Evolutionary conservation across 768 basidiomycete genomes (phyloP).

Genomic region (Pulveroboletus sp.): DNA sequence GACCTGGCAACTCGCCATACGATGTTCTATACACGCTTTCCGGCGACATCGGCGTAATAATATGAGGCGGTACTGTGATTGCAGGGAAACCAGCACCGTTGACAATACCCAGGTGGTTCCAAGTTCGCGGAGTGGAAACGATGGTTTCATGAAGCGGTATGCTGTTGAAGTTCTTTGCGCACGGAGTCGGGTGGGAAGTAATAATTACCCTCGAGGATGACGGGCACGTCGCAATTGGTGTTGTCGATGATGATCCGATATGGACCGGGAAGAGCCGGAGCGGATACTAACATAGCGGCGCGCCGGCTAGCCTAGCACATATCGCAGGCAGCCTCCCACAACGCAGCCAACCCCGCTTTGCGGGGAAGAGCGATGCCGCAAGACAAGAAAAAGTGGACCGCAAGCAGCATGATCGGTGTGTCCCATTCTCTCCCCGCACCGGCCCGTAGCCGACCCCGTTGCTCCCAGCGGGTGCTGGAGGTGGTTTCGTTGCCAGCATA

Average conservation of each 20-base stretch:
- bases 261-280: slow-evolving; percentile 20
- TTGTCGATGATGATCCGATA: slow-evolving; percentile 39
- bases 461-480: slow-evolving; percentile 81
- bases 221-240: slow-evolving; percentile 54
- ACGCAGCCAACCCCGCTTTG: slow-evolving; percentile 41
- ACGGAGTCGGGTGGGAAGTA: slow-evolving; percentile 67
- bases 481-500: slow-evolving; percentile 87
- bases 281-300: not conserved
- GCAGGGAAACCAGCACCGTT: not conserved
- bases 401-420: slow-evolving; percentile 81
- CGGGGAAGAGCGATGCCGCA: slow-evolving; percentile 67
- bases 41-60: slow-evolving; percentile 53
- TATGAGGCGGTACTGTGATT: slow-evolving; percentile 55
- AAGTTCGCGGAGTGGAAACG: not conserved
- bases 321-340: not conserved
- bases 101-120: slow-evolving; percentile 55
- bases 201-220: slow-evolving; percentile 62
- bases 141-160: not conserved
- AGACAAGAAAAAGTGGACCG: slow-evolving; percentile 59
- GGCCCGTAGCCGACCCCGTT: not conserved
- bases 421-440: not conserved
- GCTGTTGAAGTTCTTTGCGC: slow-evolving; percentile 44
- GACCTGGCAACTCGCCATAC: slow-evolving; percentile 51
- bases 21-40: slow-evolving; percentile 48
- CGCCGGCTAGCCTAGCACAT: too few species aligned